phyloP scores from a whole-genome alignment of 768 basidiomycete genomes.

The Xerocomus brunneocitrinus region DNA sequence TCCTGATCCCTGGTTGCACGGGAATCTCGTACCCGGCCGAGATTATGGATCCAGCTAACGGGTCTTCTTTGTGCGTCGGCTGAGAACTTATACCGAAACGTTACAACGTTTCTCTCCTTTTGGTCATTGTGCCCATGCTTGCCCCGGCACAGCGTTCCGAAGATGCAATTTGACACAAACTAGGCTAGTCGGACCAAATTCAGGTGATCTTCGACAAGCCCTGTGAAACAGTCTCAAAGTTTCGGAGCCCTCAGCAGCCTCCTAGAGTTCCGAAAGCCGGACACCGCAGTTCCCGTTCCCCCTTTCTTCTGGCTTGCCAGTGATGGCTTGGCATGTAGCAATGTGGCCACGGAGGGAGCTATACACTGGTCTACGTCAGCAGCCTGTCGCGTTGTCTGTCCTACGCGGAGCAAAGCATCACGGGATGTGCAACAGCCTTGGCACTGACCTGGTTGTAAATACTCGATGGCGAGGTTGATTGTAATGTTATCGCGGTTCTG shows the following conservation, averaged over 20 bases:
- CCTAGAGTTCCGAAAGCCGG: not conserved
- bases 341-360: not conserved
- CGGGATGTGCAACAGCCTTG: not conserved
- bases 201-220: not conserved
- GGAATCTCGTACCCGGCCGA: not conserved
- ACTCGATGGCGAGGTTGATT: not conserved
- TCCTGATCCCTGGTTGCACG: not conserved
- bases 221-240: not conserved
- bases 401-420: not conserved
- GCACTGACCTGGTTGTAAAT: not conserved
- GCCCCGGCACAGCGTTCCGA: not conserved
- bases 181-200: not conserved
- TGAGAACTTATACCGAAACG: not conserved
- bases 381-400: too few species aligned
- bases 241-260: not conserved
- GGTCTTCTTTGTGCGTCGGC: not conserved
- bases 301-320: not conserved
- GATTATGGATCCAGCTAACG: not conserved
- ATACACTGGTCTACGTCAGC: too few species aligned
- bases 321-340: not conserved
- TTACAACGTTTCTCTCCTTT: not conserved
- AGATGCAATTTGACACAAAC: not conserved
- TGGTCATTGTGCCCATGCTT: not conserved
- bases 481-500: not conserved
- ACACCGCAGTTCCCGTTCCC: not conserved